Conservation (phyloP, 352 stramenopile genomes). For the Sclerospora graminicola region DNA sequence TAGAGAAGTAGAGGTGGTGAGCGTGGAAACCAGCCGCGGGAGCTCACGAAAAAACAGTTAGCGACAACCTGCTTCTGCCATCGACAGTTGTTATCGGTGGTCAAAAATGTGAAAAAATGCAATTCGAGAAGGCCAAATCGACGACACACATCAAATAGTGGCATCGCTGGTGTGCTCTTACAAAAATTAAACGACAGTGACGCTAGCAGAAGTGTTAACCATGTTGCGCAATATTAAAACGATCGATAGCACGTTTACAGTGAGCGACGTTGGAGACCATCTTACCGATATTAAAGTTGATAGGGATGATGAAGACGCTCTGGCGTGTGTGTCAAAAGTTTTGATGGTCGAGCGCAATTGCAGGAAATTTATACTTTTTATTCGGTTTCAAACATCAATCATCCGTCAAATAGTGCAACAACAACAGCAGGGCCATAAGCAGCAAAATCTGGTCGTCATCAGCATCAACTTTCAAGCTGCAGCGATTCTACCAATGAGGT, state of each 20-base stretch:
- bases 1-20: conserved; percentile 1
- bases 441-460: too few relatives aligned
- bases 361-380: conserved; percentile 33
- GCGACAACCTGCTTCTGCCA: conserved; percentile 29
- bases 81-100: conserved; percentile 29
- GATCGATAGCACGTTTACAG: conserved; percentile 20
- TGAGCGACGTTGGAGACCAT: conserved; percentile 20
- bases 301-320: conserved; percentile 13
- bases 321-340: conserved; percentile 6
- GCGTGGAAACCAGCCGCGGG: neutral
- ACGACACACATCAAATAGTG: conserved; percentile 25
- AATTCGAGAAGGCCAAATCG: conserved; percentile 21
- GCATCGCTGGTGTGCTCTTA: conserved; percentile 16
- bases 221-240: conserved; percentile 25
- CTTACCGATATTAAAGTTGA: conserved; percentile 20
- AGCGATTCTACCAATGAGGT: conserved; percentile 18
- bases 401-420: conserved; percentile 13
- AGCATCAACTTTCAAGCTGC: too few relatives aligned
- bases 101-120: too few relatives aligned
- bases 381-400: conserved; percentile 27
- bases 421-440: conserved; percentile 11
- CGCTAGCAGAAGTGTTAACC: too few relatives aligned
- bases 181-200: conserved; percentile 10
- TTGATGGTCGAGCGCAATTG: conserved; percentile 18
- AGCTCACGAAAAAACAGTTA: conserved; percentile 14